phyloP scores from a whole-genome alignment of 805 yeast genomes.

The Wickerhamiella galacta region DNA sequence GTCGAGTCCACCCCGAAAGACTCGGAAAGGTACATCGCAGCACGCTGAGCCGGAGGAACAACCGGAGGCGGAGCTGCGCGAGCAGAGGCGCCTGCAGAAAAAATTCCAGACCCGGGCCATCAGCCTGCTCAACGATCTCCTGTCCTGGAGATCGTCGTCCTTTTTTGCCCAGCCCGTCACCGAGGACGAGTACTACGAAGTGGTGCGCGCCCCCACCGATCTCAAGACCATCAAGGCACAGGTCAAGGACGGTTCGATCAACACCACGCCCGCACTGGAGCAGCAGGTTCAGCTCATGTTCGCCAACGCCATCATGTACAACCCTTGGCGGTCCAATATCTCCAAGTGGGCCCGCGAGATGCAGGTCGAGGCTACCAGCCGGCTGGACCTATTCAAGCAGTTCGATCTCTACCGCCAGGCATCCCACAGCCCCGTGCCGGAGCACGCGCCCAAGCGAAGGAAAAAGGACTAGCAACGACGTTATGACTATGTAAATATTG shows the following conservation, averaged over 20 bases:
- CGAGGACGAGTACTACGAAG: slow-evolving; percentile 40
- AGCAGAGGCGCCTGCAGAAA: slow-evolving; percentile 22
- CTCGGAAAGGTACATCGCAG: slow-evolving; percentile 1
- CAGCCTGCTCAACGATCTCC: slow-evolving; percentile 45
- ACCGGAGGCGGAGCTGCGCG: slow-evolving; percentile 3
- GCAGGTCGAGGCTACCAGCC: slow-evolving; percentile 46
- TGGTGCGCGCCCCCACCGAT: slow-evolving; percentile 51
- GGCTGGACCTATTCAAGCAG: slow-evolving; percentile 37
- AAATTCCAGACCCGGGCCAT: slow-evolving; percentile 45
- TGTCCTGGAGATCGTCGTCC: slow-evolving; percentile 56
- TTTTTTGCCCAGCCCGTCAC: slow-evolving; percentile 58
- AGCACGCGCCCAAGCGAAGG: background rate
- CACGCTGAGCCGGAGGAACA: slow-evolving; percentile 5
- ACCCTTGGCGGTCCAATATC: slow-evolving; percentile 46
- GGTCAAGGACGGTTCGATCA: slow-evolving; percentile 42
- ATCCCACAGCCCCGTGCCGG: background rate
- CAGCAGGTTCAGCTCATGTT: slow-evolving; percentile 60
- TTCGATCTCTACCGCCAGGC: slow-evolving; percentile 17
- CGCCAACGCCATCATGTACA: slow-evolving; percentile 73
- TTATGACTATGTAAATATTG: too few species aligned
- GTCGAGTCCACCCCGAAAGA: background rate
- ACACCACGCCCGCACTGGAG: slow-evolving; percentile 36
- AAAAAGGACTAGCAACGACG: background rate
- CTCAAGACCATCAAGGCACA: slow-evolving; percentile 42
- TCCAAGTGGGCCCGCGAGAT: slow-evolving; percentile 48